Base-by-base conservation (phyloP, 805 yeast species). In the Metschnikowia gelsemii region DNA sequence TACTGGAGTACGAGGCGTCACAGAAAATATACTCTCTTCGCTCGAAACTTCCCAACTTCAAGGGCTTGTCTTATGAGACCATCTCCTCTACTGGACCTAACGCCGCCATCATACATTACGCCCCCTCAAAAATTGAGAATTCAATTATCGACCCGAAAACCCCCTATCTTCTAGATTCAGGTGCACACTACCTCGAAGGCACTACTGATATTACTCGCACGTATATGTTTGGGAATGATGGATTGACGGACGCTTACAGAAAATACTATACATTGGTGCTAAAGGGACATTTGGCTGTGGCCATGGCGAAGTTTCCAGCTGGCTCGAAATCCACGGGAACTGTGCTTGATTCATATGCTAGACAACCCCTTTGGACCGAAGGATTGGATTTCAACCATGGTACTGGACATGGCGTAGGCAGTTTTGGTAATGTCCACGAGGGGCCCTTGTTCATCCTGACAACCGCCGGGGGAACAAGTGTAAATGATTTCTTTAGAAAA, bases 391-490 rank as follows among this genome's bases (percentile, higher is more conserved):
- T 86, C 60, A 78, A 82, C 49, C 99, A 93, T 63, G 98, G 99
- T 8, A 88, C 98, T 0, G 96, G 98, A 2, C 99, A 93, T 63
- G 99, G 99, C 4, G 85, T 93, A n/a, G 98, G 96, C 2, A 75
- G 90, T 16, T 91, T 75, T 59, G 78, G 95, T 33, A 84, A 84
- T 60, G 98, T 93, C 13, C 99, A 93, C 61, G 96, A 95, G 57
- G 93, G 95, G 0, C 98, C 98, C 1, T 75, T 91, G 41, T 95
- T 90, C 12, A 80, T 93, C 45, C 87, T 84, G 44, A 66, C 73
- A 12, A 64, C 76, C 19, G 64, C 70, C 24, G 69, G 76, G 8
- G 75, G 73, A 32, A 80, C 88, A 5, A 61, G 76, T 35, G 63
- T 72, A 40, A 70, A 70, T 11, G 57, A 58, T n/a, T 58, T 61